Base-by-base conservation (phyloP, 2,329 filamentous ascomycete genomes). In the Talaromyces rugulosus region DNA sequence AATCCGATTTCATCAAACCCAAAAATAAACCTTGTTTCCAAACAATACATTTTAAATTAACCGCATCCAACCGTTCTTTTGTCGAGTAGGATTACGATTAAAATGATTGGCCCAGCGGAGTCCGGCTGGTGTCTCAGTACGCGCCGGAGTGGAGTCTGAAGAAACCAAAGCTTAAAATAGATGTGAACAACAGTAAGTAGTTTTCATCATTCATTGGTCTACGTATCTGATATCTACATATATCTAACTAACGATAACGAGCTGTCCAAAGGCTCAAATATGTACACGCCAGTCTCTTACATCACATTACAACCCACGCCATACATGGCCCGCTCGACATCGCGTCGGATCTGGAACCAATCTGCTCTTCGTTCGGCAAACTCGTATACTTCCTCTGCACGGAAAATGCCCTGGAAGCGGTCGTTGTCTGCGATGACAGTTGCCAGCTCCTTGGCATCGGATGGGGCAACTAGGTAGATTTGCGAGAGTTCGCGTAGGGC, bases 311-410 rank as follows among this genome's bases (percentile, higher is more conserved):
- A 99, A 63, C 95, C 94, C 74, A 96, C 86, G 4, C 95, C 95
- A 78, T 97, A 98, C 92, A 99, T 97, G 64, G 92, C 92, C 77
- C 90, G 89, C 81, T 99, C 95, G 5, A 99, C 95, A 65, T 92
- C 87, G 66, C 85, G 87, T 79, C 89, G 90, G 11, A 99, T 91
- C 68, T 89, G 84, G 74, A 95, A 96, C 95, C 95, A 99, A 78
- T 99, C 95, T 56, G 93, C 93, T 68, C 95, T 82, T 67, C 95
- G 82, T 77, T 97, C 92, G 1, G 94, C 95, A 79, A 96, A 99
- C 80, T 98, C 94, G 71, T 96, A 96, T 3, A 98, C 95, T 80
- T 99, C 95, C 75, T 99, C 95, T 0, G 94, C 91, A 23, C 93
- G 85, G 71, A 98, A 97, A 56, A 99, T 90, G 12, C 95, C 95